Evolutionary conservation across 208 protist species (phyloP).

Genomic region (Leishmania tarentolae): DNA sequence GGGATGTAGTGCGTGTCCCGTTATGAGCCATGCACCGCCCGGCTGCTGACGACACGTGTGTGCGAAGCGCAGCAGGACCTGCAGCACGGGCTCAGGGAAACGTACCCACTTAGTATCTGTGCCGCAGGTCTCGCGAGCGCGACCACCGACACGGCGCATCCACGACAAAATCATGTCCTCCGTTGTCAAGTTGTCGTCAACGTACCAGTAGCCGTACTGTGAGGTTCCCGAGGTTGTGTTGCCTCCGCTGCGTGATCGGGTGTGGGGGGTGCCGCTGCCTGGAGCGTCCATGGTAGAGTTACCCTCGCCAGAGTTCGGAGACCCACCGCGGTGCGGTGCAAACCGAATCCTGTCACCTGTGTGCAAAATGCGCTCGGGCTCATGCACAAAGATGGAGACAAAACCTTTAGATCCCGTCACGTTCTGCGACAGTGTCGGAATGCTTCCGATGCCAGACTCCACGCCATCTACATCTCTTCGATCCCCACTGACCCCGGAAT

Average conservation of each 20-base stretch:
- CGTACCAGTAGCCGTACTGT: slow-evolving; percentile 41
- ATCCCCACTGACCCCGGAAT: background rate
- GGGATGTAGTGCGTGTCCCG: background rate
- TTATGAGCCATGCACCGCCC: slow-evolving; percentile 18
- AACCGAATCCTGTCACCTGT: slow-evolving; percentile 48
- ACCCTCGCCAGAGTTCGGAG: background rate
- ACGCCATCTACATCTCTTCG: background rate
- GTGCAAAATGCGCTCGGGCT: slow-evolving; percentile 35
- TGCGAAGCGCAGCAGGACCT: slow-evolving; percentile 14
- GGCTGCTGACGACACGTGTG: slow-evolving; percentile 16
- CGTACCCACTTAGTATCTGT: slow-evolving; percentile 49
- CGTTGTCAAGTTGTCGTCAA: slow-evolving; percentile 38
- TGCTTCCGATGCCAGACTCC: background rate
- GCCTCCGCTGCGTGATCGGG: background rate
- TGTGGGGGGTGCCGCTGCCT: background rate
- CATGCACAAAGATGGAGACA: slow-evolving; percentile 14
- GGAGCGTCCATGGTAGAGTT: background rate
- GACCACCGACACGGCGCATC: slow-evolving; percentile 50
- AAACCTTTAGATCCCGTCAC: background rate
- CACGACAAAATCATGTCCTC: slow-evolving; percentile 54
- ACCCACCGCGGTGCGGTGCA: slow-evolving; percentile 1
- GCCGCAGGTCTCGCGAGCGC: slow-evolving; percentile 44
- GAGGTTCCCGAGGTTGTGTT: background rate
- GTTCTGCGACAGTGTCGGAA: background rate
- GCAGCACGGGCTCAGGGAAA: slow-evolving; percentile 22